Percentiles rank a stretch among this genome's conserved stretches.
Conservation (phyloP, 768 basidiomycete species). For the Hygrophorus pudorinus region DNA sequence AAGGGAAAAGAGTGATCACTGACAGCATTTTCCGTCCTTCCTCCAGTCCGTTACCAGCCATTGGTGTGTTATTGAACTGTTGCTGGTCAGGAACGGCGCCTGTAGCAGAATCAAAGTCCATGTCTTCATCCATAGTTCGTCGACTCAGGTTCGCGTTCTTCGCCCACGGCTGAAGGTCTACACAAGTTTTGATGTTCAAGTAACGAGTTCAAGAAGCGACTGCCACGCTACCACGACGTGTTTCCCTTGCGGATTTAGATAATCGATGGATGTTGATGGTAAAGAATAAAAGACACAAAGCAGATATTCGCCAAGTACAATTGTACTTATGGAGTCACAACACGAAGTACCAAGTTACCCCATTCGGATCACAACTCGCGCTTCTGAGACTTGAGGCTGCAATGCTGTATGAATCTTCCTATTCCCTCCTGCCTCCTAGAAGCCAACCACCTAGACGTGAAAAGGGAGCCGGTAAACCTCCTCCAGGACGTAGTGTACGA, state of each 20-base stretch:
- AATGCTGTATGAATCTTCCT: not conserved
- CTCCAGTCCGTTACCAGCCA: constrained; percentile 16
- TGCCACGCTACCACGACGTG: not conserved
- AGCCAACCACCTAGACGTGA: not conserved
- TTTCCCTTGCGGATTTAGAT: not conserved
- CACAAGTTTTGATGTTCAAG: constrained; percentile 3
- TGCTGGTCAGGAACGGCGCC: constrained; percentile 24
- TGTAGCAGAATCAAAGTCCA: constrained; percentile 47
- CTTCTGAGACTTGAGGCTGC: not conserved
- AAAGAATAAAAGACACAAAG: too few species aligned
- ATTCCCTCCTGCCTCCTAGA: not conserved
- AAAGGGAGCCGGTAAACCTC: constrained; percentile 29
- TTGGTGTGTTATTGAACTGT: constrained; percentile 26
- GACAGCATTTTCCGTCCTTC: constrained; percentile 62
- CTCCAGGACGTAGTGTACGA: constrained; percentile 58
- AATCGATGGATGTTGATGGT: not conserved
- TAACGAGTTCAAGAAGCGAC: not conserved
- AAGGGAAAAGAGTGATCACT: constrained; percentile 8
- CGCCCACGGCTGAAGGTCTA: too few species aligned
- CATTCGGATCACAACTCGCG: too few species aligned
- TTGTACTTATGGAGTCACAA: not conserved
- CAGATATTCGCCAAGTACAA: not conserved
- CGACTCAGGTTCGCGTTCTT: too few species aligned
- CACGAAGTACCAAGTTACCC: not conserved
- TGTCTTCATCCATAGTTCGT: constrained; percentile 65